phyloP scores from a whole-genome alignment of 495 filamentous ascomycete species.

The Tetracladium marchalianum region DNA sequence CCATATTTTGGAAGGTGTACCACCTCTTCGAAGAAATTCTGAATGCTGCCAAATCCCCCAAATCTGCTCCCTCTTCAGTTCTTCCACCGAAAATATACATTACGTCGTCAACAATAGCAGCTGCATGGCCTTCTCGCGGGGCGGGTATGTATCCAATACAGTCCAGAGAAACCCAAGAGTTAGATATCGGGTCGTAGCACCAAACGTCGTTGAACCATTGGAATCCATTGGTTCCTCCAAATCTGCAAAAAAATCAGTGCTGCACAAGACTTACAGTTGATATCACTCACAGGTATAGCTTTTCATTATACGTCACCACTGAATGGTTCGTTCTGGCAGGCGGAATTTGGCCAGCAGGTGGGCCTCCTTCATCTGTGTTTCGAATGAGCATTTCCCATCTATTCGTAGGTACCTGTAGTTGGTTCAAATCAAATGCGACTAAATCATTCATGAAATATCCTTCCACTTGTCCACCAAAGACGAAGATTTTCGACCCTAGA shows the following conservation, averaged over 20 bases:
- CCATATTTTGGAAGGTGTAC: slow-evolving; percentile 99
- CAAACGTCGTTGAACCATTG: slow-evolving; percentile 99
- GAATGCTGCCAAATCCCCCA: slow-evolving; percentile 93
- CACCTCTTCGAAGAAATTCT: slow-evolving; percentile 83
- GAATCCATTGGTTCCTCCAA: slow-evolving; percentile 90
- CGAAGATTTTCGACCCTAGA: slow-evolving; percentile 87
- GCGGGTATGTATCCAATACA: slow-evolving; percentile 96
- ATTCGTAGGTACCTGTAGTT: slow-evolving; percentile 76
- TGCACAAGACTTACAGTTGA: not conserved
- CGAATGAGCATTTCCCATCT: slow-evolving; percentile 86
- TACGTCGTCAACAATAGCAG: slow-evolving; percentile 85
- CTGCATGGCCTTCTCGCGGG: slow-evolving; percentile 88
- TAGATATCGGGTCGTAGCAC: slow-evolving; percentile 78
- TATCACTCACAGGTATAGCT: slow-evolving; percentile 74
- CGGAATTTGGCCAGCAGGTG: slow-evolving; percentile 59
- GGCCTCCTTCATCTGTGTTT: slow-evolving; percentile 60
- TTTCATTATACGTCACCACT: slow-evolving; percentile 84
- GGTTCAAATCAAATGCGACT: slow-evolving; percentile 93
- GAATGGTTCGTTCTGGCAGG: slow-evolving; percentile 93
- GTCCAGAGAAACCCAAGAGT: slow-evolving; percentile 77
- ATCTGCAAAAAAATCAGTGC: slow-evolving; percentile 39
- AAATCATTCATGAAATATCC: slow-evolving; percentile 97
- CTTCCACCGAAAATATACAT: slow-evolving; percentile 99
- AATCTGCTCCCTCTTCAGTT: slow-evolving; percentile 79
- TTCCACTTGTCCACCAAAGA: slow-evolving; percentile 97